phyloP scores from a whole-genome alignment of 192 early-diverging fungal genomes.

The Dissophora ornata region DNA sequence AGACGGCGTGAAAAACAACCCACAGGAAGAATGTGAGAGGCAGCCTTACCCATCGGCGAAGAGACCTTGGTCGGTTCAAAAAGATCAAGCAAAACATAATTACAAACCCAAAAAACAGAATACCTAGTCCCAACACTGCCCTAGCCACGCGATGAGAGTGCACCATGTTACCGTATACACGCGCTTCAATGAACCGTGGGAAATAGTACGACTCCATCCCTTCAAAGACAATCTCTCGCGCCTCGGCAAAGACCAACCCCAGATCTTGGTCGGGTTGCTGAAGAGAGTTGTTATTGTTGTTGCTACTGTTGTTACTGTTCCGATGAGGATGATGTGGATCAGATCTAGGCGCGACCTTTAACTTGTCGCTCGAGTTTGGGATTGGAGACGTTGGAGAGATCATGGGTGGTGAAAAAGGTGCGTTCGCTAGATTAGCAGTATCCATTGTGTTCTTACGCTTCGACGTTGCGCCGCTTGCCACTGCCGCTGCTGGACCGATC shows the following conservation, averaged over 20 bases:
- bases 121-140: slow-evolving; percentile 58
- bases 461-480: too few relatives aligned
- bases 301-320: too few relatives aligned
- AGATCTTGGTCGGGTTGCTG: slow-evolving; percentile 38
- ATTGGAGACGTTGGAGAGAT: too few relatives aligned
- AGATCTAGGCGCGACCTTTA: not conserved
- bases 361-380: too few relatives aligned
- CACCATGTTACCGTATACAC: slow-evolving; percentile 68
- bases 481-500: slow-evolving; percentile 11
- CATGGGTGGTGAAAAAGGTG: too few relatives aligned
- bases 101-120: slow-evolving; percentile 64
- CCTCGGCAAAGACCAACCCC: slow-evolving; percentile 62
- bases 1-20: too few relatives aligned
- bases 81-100: slow-evolving; percentile 65
- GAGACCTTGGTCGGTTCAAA: slow-evolving; percentile 56
- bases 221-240: slow-evolving; percentile 64
- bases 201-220: slow-evolving; percentile 64
- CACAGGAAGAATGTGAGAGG: not conserved
- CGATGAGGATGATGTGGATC: not conserved
- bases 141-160: slow-evolving; percentile 59
- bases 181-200: slow-evolving; percentile 65
- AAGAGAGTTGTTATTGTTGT: too few relatives aligned
- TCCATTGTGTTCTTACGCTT: not conserved
- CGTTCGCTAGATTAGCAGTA: too few relatives aligned
- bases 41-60: slow-evolving; percentile 64